Percentiles rank a stretch among this genome's conserved stretches.
These are phyloP conservation scores for Colletotrichum caudatum DNA, from an alignment of 2,329 filamentous ascomycete genomes.

Conservation along the genomic window DNA sequence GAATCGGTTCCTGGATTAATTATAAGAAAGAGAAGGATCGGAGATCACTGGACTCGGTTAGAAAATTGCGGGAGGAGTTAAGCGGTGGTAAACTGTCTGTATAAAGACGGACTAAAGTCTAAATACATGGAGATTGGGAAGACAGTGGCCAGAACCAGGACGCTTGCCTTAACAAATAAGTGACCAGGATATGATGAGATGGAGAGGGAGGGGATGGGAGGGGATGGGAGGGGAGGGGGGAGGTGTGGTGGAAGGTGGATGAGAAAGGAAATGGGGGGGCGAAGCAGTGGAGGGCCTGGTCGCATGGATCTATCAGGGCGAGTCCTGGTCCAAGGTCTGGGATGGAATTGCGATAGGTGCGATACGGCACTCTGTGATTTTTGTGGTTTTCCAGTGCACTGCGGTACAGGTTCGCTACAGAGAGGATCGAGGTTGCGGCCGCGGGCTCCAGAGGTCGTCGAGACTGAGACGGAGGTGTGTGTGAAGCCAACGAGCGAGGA, in stretches of 20 bases:
- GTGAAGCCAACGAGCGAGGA: not conserved
- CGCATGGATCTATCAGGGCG: too few relatives aligned
- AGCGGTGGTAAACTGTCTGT: conserved; percentile 10
- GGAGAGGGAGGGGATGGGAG: too few relatives aligned
- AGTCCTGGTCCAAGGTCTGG: conserved; percentile 16
- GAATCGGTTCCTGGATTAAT: not conserved
- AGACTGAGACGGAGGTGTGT: not conserved
- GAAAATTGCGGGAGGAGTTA: conserved; percentile 14
- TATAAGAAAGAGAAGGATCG: not conserved
- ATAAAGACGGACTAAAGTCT: conserved; percentile 36
- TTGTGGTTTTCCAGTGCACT: too few relatives aligned
- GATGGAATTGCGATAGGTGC: conserved; percentile 34
- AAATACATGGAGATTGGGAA: conserved; percentile 36
- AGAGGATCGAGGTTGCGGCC: not conserved
- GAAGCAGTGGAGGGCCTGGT: conserved; percentile 40
- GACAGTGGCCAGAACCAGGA: not conserved
- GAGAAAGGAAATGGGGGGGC: conserved; percentile 18
- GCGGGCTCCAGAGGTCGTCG: not conserved
- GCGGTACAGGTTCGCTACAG: too few relatives aligned
- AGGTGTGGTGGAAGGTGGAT: not conserved
- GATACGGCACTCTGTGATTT: too few relatives aligned
- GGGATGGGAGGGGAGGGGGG: too few relatives aligned
- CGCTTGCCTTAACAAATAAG: not conserved
- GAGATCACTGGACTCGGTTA: not conserved
- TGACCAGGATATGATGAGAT: conserved; percentile 33